Conservation (phyloP, 1,284 basidiomycete species). For the Lentinula novae-zelandiae region DNA sequence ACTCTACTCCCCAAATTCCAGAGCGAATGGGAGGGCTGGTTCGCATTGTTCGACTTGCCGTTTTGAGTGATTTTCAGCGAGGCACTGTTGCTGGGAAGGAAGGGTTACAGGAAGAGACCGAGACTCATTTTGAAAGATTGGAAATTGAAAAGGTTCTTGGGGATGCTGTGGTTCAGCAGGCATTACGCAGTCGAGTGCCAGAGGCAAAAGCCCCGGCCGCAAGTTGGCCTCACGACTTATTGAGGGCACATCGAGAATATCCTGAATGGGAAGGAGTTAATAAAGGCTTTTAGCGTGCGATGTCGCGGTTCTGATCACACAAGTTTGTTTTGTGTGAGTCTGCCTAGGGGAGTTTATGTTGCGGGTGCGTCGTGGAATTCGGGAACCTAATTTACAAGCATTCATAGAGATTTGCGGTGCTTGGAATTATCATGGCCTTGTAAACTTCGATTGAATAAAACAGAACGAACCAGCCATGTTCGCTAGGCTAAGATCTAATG, state of each 20-base stretch:
- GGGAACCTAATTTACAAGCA: too few species aligned
- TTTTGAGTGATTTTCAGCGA: conserved; percentile 3
- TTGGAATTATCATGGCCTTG: too few species aligned
- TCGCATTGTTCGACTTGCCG: neutral
- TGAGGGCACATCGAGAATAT: neutral
- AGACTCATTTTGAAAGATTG: neutral
- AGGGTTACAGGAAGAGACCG: neutral
- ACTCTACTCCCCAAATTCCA: conserved; percentile 2
- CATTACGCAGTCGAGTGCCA: neutral
- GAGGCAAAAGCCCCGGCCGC: neutral
- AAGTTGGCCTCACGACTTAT: conserved; percentile 4
- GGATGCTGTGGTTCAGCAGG: conserved; percentile 2
- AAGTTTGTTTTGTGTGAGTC: too few species aligned
- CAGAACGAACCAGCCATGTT: neutral
- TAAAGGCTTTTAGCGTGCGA: neutral
- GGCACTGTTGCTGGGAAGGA: neutral
- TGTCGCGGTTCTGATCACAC: too few species aligned
- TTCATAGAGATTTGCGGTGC: too few species aligned
- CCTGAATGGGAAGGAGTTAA: neutral
- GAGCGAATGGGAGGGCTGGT: conserved; percentile 6
- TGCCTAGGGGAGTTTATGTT: too few species aligned
- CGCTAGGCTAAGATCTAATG: neutral
- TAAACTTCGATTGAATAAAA: too few species aligned
- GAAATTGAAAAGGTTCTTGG: conserved; percentile 5
- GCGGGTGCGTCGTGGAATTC: too few species aligned